These are phyloP conservation scores for Rhizomucor pusillus DNA, from an alignment of 371 early-diverging fungal species.

Conservation along the genomic window DNA sequence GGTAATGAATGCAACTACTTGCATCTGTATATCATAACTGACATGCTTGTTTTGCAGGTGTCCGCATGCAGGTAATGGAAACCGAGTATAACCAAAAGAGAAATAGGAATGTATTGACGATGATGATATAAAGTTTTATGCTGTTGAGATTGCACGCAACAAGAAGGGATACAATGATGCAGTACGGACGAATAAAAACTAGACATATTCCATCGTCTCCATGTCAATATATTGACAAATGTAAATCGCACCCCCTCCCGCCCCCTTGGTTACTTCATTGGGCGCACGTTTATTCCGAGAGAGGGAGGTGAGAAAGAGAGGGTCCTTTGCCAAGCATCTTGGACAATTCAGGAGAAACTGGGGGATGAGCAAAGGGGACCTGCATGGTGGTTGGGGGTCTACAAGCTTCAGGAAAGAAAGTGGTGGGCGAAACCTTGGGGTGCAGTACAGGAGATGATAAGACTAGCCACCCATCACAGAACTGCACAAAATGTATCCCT, in stretches of 20 bases:
- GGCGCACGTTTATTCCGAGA: too few relatives aligned
- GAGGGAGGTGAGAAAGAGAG: too few relatives aligned
- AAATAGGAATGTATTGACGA: not conserved
- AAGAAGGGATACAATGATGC: conserved; percentile 70
- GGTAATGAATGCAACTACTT: conserved; percentile 41
- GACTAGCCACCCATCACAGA: not conserved
- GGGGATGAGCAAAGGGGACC: too few relatives aligned
- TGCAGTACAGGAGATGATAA: not conserved
- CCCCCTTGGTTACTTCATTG: not conserved
- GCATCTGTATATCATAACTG: conserved; percentile 2
- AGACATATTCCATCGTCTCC: not conserved
- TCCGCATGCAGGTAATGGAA: conserved; percentile 48
- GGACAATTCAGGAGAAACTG: too few relatives aligned
- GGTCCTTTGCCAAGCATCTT: too few relatives aligned
- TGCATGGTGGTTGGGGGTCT: too few relatives aligned
- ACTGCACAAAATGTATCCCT: not conserved
- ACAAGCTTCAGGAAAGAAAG: not conserved
- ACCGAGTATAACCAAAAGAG: not conserved
- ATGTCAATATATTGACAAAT: not conserved
- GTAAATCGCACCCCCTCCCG: not conserved
- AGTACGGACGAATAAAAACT: not conserved
- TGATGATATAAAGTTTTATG: conserved; percentile 66
- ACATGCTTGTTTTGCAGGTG: conserved; percentile 26
- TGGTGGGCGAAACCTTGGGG: not conserved
- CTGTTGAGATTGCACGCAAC: conserved; percentile 89